Evolutionary conservation across 2,329 filamentous ascomycete species (phyloP).

Genomic region (Colletotrichum sp.): DNA sequence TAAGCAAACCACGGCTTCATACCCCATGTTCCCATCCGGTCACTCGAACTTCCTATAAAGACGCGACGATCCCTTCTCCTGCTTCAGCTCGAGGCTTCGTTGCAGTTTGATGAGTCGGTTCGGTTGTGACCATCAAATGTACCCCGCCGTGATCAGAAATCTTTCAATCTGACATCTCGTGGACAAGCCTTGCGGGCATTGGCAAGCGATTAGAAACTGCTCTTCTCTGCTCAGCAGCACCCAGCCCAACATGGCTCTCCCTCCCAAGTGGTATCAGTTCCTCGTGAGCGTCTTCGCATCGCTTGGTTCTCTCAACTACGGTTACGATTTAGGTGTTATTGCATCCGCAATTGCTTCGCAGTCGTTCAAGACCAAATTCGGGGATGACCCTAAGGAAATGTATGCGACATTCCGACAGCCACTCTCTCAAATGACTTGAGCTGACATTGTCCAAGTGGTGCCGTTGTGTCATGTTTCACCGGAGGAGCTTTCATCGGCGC

Average conservation of each 20-base stretch:
- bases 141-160: background rate
- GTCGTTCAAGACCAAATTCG: constrained; percentile 46
- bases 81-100: background rate
- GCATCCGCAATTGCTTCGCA: constrained; percentile 56
- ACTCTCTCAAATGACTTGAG: background rate
- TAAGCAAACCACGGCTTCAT: background rate
- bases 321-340: constrained; percentile 61
- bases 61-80: constrained; percentile 15
- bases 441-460: constrained; percentile 50
- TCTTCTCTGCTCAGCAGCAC: background rate
- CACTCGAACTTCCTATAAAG: constrained; percentile 12
- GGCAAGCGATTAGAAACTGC: background rate
- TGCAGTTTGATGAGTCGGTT: constrained; percentile 11
- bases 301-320: constrained; percentile 58
- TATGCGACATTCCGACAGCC: constrained; percentile 25
- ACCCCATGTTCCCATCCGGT: background rate
- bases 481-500: constrained; percentile 78
- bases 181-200: background rate
- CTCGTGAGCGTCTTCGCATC: constrained; percentile 60
- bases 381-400: constrained; percentile 39
- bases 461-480: constrained; percentile 80
- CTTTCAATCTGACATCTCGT: background rate
- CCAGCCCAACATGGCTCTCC: constrained; percentile 41
- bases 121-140: background rate
- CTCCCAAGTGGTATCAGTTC: constrained; percentile 54